These are phyloP conservation scores for Gaeumannomyces sp. DNA, from an alignment of 2,329 filamentous ascomycete species.

Conservation along the genomic window DNA sequence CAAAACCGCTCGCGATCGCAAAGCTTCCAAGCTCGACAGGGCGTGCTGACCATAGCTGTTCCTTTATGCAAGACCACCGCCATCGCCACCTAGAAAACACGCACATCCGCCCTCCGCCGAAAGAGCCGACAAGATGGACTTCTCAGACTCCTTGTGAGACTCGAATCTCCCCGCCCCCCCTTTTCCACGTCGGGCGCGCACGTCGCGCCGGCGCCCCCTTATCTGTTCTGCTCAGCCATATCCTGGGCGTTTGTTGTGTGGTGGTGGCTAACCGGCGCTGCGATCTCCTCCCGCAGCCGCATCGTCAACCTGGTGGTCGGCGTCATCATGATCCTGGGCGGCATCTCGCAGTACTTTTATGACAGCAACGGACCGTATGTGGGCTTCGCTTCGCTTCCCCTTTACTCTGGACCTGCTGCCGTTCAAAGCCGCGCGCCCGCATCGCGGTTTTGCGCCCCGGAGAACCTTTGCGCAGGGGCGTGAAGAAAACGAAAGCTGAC, in stretches of 20 bases:
- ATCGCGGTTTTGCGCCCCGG: too few relatives aligned
- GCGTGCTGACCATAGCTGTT: background rate
- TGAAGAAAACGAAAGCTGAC: background rate
- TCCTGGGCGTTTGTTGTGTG: too few relatives aligned
- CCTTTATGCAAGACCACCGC: background rate
- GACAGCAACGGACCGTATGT: slow-evolving; percentile 50
- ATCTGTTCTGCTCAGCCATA: too few relatives aligned
- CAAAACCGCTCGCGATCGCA: too few relatives aligned
- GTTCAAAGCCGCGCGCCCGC: too few relatives aligned
- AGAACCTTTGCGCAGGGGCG: slow-evolving; percentile 18
- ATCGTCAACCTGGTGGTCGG: slow-evolving; percentile 89
- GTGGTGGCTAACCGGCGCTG: background rate
- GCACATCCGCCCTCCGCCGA: background rate
- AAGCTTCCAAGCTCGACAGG: too few relatives aligned
- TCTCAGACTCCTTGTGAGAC: slow-evolving; percentile 10
- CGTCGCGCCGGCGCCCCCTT: background rate
- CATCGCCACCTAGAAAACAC: background rate
- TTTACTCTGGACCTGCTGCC: too few relatives aligned
- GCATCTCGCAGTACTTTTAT: slow-evolving; percentile 65
- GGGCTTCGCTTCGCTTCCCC: slow-evolving; percentile 26
- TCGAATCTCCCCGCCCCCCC: background rate
- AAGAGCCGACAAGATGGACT: slow-evolving; percentile 6
- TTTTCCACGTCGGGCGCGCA: too few relatives aligned
- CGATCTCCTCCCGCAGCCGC: slow-evolving; percentile 53
- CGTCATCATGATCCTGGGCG: slow-evolving; percentile 81